phyloP scores from a whole-genome alignment of 1,284 basidiomycete genomes.

The Trichosporon ovoides region DNA sequence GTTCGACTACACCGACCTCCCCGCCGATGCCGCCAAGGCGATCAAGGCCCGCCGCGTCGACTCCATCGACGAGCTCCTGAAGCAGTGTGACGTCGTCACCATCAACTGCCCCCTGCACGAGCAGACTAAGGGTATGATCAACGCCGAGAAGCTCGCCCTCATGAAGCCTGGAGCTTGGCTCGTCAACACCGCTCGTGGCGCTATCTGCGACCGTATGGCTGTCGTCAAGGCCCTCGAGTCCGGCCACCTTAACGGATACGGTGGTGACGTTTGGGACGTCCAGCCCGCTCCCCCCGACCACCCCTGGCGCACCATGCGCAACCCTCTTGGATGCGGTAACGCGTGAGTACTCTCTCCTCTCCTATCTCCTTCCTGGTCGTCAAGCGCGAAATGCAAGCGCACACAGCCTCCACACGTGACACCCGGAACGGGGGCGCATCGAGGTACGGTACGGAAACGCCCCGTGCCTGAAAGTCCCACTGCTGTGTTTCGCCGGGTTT shows the following conservation, averaged over 20 bases:
- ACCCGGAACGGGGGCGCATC: no score
- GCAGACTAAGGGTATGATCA: conserved; percentile 72
- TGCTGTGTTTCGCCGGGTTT: no score
- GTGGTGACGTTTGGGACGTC: conserved; percentile 69
- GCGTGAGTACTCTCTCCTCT: conserved; percentile 51
- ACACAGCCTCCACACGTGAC: no score
- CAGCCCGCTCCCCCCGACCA: conserved; percentile 83
- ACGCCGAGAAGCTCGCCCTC: conserved; percentile 74
- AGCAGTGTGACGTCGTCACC: conserved; percentile 52
- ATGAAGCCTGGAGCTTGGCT: conserved; percentile 90
- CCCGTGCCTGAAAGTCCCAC: no score
- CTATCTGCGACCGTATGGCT: conserved; percentile 79
- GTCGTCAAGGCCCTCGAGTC: conserved; percentile 70
- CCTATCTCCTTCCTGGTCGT: no score
- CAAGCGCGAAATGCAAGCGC: no score
- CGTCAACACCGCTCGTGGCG: conserved; percentile 90
- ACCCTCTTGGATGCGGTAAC: conserved; percentile 71
- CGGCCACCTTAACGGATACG: conserved; percentile 68
- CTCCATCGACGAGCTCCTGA: conserved; percentile 79
- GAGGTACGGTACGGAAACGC: no score
- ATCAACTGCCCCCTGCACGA: conserved; percentile 86
- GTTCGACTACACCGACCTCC: conserved; percentile 83
- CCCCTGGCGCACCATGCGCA: conserved; percentile 76
- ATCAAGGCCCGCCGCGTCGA: conserved; percentile 72
- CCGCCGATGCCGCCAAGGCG: conserved; percentile 64